phyloP scores from a whole-genome alignment of 345 rosid genomes.

The Salix purpurea region DNA sequence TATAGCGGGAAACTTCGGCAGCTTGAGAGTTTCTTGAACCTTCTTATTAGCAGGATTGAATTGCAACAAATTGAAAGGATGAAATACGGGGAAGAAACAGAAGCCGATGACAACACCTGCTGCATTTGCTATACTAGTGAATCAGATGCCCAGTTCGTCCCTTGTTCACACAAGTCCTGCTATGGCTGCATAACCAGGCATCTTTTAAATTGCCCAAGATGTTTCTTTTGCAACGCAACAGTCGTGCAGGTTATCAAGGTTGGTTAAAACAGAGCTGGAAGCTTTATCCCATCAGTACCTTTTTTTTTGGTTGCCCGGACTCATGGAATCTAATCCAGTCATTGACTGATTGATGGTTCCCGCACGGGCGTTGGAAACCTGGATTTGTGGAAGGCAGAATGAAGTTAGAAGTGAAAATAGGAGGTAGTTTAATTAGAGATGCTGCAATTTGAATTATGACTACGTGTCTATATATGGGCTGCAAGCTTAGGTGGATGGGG shows the following conservation, averaged over 20 bases:
- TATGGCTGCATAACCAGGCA: slow-evolving; percentile 94
- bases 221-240: slow-evolving; percentile 91
- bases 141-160: slow-evolving; percentile 64
- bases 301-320: background rate
- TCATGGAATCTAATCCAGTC: background rate
- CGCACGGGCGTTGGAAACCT: background rate
- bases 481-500: background rate
- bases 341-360: background rate
- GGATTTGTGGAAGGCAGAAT: background rate
- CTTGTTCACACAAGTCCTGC: slow-evolving; percentile 86
- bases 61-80: slow-evolving; percentile 31
- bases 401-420: background rate
- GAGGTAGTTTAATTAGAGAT: background rate
- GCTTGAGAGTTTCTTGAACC: slow-evolving; percentile 59
- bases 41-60: slow-evolving; percentile 47
- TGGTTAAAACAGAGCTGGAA: slow-evolving; percentile 13
- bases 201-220: slow-evolving; percentile 80
- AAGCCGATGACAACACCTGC: slow-evolving; percentile 57
- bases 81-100: slow-evolving; percentile 29
- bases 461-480: background rate
- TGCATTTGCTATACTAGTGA: slow-evolving; percentile 74
- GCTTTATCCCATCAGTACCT: background rate
- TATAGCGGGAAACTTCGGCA: slow-evolving; percentile 48
- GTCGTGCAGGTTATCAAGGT: slow-evolving; percentile 53
- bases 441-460: slow-evolving; percentile 3